phyloP scores from a whole-genome alignment of 1,284 basidiomycete genomes.

The Ceratobasidium theobromae region DNA sequence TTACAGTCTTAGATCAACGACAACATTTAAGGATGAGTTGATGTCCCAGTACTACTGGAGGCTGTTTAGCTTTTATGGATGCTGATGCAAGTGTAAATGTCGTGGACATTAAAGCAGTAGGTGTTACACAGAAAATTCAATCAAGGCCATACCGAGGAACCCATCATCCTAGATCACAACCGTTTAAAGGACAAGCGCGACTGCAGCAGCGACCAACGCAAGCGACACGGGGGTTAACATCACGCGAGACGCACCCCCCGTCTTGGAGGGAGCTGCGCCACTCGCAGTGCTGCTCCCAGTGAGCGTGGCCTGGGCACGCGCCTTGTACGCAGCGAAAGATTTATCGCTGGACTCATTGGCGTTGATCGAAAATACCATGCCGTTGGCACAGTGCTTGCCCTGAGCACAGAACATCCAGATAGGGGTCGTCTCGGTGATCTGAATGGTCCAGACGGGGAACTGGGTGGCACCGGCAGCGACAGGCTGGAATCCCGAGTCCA shows the following conservation, averaged over 20 bases:
- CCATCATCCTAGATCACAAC: too few species aligned
- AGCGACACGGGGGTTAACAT: background rate
- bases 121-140: background rate
- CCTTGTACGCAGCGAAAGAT: slow-evolving; percentile 51
- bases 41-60: too few species aligned
- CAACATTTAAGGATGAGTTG: background rate
- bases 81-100: too few species aligned
- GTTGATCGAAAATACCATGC: slow-evolving; percentile 56
- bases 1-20: background rate
- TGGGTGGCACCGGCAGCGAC: slow-evolving; percentile 36
- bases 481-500: slow-evolving; percentile 48
- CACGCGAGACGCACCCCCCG: slow-evolving; percentile 35
- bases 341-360: slow-evolving; percentile 51
- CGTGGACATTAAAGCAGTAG: slow-evolving; percentile 25
- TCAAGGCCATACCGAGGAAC: too few species aligned
- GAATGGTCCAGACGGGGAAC: slow-evolving; percentile 41
- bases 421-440: slow-evolving; percentile 42
- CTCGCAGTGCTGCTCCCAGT: slow-evolving; percentile 40
- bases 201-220: background rate
- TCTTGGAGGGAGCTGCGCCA: slow-evolving; percentile 36
- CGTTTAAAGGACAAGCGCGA: slow-evolving; percentile 8
- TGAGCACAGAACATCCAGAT: slow-evolving; percentile 61
- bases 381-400: slow-evolving; percentile 39
- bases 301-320: slow-evolving; percentile 41
- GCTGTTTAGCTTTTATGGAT: too few species aligned